phyloP scores from a whole-genome alignment of 2,329 filamentous ascomycete genomes.

The Colletotrichum liriopes region DNA sequence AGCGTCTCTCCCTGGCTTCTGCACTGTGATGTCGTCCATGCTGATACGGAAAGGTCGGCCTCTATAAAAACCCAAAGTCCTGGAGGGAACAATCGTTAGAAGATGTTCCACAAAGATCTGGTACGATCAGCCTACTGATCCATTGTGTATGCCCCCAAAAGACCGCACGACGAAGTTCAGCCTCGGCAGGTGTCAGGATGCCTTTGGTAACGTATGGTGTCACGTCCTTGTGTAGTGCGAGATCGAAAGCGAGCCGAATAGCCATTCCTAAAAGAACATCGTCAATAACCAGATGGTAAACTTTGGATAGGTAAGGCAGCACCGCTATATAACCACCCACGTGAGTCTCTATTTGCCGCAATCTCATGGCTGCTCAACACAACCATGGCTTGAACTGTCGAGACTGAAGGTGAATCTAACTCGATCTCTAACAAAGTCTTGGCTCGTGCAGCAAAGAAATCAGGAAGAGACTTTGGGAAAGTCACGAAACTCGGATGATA shows the following conservation, averaged over 20 bases:
- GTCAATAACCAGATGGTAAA: neutral
- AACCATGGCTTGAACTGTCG: constrained; percentile 48
- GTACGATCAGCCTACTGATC: constrained; percentile 47
- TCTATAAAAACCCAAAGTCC: constrained; percentile 48
- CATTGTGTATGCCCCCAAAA: constrained; percentile 52
- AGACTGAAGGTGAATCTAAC: constrained; percentile 47
- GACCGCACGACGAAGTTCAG: constrained; percentile 46
- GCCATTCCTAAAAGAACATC: constrained; percentile 51
- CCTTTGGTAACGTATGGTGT: constrained; percentile 46
- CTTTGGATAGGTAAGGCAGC: neutral
- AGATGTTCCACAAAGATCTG: neutral
- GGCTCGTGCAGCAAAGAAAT: constrained; percentile 49
- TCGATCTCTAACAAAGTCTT: constrained; percentile 49
- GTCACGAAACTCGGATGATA: constrained; percentile 57
- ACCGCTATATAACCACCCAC: constrained; percentile 50
- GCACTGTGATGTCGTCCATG: constrained; percentile 48
- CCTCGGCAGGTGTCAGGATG: constrained; percentile 47
- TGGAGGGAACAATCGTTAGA: constrained; percentile 1
- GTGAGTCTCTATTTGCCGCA: constrained; percentile 47
- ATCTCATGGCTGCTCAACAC: constrained; percentile 48
- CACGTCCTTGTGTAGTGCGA: constrained; percentile 49
- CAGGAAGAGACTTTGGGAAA: constrained; percentile 53
- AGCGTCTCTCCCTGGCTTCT: constrained; percentile 35
- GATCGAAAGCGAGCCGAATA: constrained; percentile 47
- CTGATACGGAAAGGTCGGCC: constrained; percentile 48